phyloP scores from a whole-genome alignment of 2,329 filamentous ascomycete species.

The Clathrospora elynae region DNA sequence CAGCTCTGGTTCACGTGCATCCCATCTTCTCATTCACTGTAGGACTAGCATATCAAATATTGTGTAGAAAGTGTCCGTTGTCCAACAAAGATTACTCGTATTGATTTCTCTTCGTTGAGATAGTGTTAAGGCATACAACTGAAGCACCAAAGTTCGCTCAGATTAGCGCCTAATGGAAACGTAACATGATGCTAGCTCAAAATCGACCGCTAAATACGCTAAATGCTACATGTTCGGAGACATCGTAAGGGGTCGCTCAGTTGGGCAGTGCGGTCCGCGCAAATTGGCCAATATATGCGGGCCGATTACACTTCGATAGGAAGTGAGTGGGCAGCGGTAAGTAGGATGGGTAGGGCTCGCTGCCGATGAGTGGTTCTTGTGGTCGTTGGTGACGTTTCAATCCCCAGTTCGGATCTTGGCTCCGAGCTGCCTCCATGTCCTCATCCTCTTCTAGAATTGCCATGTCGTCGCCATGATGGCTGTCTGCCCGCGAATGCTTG shows the following conservation, averaged over 20 bases:
- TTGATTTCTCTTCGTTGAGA: too few species aligned
- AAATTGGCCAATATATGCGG: constrained; percentile 28
- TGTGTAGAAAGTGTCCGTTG: too few species aligned
- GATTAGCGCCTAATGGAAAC: too few species aligned
- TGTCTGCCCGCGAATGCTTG: constrained; percentile 31
- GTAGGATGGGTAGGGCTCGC: constrained; percentile 33
- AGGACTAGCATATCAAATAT: too few species aligned
- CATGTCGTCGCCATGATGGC: constrained; percentile 25
- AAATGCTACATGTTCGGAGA: constrained; percentile 2
- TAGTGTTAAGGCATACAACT: too few species aligned
- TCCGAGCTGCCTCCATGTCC: constrained; percentile 20
- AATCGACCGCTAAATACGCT: not conserved
- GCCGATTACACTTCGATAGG: constrained; percentile 23
- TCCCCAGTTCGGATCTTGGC: constrained; percentile 32
- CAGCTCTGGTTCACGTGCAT: constrained; percentile 33
- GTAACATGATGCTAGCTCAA: too few species aligned
- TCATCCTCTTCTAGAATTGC: constrained; percentile 25
- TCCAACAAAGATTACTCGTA: too few species aligned
- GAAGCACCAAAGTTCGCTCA: too few species aligned
- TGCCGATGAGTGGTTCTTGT: constrained; percentile 29
- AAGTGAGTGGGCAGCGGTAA: constrained; percentile 26
- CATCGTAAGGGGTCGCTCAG: constrained; percentile 1
- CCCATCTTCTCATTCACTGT: too few species aligned
- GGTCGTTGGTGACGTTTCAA: constrained; percentile 29
- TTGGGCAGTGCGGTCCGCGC: constrained; percentile 27